Evolutionary conservation across 169 alveolate genomes (phyloP).

Genomic region (Plasmodium gallinaceum): DNA sequence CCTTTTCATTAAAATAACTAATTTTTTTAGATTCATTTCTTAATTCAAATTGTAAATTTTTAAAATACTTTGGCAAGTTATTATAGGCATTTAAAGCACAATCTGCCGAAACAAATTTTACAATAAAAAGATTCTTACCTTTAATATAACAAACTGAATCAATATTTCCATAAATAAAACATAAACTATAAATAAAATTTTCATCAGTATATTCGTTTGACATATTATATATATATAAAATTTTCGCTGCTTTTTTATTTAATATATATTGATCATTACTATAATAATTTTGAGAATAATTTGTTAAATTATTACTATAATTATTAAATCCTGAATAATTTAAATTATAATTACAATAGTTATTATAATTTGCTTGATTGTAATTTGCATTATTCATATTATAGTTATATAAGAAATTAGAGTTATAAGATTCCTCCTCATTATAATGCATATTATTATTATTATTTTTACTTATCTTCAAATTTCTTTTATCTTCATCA

Average conservation of each 20-base stretch:
- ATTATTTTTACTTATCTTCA: neutral
- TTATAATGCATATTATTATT: slow-evolving; percentile 2
- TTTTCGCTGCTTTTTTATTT: slow-evolving; percentile 54
- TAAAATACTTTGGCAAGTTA: slow-evolving; percentile 55
- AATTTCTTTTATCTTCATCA: neutral
- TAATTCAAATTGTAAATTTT: slow-evolving; percentile 35
- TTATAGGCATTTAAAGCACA: slow-evolving; percentile 61
- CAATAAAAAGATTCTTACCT: slow-evolving; percentile 61
- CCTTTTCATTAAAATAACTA: slow-evolving; percentile 61
- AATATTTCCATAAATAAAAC: slow-evolving; percentile 63
- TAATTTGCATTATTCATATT: slow-evolving; percentile 13
- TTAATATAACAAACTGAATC: slow-evolving; percentile 67
- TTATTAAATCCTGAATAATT: slow-evolving; percentile 14
- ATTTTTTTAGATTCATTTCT: slow-evolving; percentile 73
- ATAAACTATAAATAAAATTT: slow-evolving; percentile 67
- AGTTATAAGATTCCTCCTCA: neutral
- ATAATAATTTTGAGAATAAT: slow-evolving; percentile 7
- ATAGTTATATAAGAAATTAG: neutral
- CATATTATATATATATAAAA: slow-evolving; percentile 55
- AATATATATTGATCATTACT: slow-evolving; percentile 45
- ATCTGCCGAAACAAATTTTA: slow-evolving; percentile 45
- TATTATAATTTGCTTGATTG: slow-evolving; percentile 8
- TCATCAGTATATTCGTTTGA: slow-evolving; percentile 48
- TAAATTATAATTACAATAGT: slow-evolving; percentile 4
- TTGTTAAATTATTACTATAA: neutral